Conservation (phyloP, 1,284 basidiomycete genomes). For the Ustilago curta region DNA sequence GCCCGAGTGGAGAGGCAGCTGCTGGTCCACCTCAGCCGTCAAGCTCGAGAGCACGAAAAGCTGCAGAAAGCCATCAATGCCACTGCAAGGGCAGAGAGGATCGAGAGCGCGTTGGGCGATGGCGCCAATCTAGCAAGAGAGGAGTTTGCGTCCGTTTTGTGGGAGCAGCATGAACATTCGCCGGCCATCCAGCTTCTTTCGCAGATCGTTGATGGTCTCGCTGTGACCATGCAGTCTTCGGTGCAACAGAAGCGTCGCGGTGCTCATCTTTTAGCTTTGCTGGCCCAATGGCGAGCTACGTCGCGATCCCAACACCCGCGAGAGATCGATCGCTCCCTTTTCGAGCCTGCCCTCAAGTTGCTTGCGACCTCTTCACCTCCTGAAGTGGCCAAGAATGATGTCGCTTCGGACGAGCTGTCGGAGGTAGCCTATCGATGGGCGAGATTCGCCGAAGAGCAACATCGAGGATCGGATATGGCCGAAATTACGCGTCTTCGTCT, state of each 20-base stretch:
- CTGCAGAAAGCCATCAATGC: constrained; percentile 88
- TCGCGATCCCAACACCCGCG: constrained; percentile 84
- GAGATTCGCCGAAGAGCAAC: constrained; percentile 87
- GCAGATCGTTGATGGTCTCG: constrained; percentile 62
- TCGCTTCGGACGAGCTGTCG: constrained; percentile 71
- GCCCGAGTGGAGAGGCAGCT: constrained; percentile 78
- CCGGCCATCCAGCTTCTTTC: constrained; percentile 82
- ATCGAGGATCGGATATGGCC: constrained; percentile 78
- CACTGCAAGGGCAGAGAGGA: constrained; percentile 78
- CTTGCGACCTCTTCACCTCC: constrained; percentile 6
- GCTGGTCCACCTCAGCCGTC: constrained; percentile 79
- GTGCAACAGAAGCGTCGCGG: constrained; percentile 26
- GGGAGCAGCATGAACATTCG: constrained; percentile 86
- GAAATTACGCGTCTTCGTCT: constrained; percentile 79
- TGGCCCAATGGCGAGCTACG: constrained; percentile 83
- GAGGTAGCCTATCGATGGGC: constrained; percentile 86
- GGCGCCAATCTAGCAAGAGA: constrained; percentile 73
- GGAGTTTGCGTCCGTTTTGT: constrained; percentile 90
- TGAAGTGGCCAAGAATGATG: neutral
- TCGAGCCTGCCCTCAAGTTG: constrained; percentile 75
- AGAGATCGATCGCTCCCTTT: constrained; percentile 80
- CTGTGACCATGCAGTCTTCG: constrained; percentile 7
- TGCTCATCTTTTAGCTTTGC: constrained; percentile 70
- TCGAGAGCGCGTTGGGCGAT: constrained; percentile 70
- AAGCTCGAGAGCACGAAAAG: constrained; percentile 79